Evolutionary conservation across 2,329 filamentous ascomycete species (phyloP), one percentile per base, ranked within the genome.

Genomic region (Colletotrichum chrysophilum): DNA sequence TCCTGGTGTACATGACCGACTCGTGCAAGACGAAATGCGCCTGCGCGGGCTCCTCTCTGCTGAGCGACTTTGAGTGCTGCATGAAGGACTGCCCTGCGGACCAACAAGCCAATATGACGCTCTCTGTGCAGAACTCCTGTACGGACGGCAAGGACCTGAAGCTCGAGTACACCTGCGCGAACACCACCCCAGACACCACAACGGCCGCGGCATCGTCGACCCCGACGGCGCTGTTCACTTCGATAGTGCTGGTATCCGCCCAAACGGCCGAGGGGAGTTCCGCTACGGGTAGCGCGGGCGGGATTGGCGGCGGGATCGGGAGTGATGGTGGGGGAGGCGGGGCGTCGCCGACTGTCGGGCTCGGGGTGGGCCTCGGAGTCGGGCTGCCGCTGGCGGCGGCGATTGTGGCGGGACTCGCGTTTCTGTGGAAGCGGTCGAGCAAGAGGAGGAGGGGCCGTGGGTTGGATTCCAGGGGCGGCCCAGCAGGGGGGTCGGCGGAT

Each of bases 141-240:
- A 24, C 24, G 5, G 55, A 69, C 55, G 66, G 66, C 13, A 43
- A 30, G 18, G 21, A 48, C 18, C 18, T 67, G 5, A 36, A 26
- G 30, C 48, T 67, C 30, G 48, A 56, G 7, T 67, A 52, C 48
- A 36, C 65, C 7, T 67, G 65, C 24, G 66, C 78, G 13, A 78
- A 52, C 43, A 21, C n/a, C 10, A 52, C n/a, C n/a, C 38, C 38
- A 48, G 58, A 61, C 85, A 83, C 73, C 83, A 83, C 81, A 64
- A 85, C 84, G 77, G 82, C 82, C 21, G 81, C 80, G 26, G 80
- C 77, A 60, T 86, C 82, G 21, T 36, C 34, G n/a, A 43, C 12
- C 4, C 61, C 61, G 24, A 64, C 61, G 36, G 32, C 28, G 18
- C 21, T 64, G 32, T 13, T 21, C 32, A 64, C 61, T 26, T 64